Conservation (phyloP, 306 rosid genomes). For the Canavalia gladiata region DNA sequence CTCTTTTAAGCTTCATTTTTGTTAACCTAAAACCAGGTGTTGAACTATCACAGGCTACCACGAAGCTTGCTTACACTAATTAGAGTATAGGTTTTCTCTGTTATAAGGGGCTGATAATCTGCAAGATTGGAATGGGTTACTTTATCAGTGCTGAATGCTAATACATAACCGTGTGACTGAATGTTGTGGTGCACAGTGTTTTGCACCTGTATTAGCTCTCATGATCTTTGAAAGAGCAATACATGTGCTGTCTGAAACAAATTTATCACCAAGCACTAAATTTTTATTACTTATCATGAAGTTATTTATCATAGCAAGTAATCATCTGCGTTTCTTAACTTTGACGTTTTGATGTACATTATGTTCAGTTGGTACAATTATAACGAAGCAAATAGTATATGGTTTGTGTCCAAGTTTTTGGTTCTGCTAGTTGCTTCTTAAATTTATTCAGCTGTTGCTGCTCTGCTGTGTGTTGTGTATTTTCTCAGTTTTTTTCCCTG, state of each 20-base stretch:
- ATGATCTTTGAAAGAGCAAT: slow-evolving; percentile 15
- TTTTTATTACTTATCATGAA: slow-evolving; percentile 5
- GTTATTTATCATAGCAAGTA: slow-evolving; percentile 13
- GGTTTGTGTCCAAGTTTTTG: slow-evolving; percentile 19
- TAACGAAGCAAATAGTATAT: slow-evolving; percentile 33
- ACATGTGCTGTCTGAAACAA: slow-evolving; percentile 2
- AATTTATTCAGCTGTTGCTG: slow-evolving; percentile 9
- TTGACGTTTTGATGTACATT: slow-evolving; percentile 33
- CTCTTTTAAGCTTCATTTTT: slow-evolving; percentile 12
- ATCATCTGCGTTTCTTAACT: slow-evolving; percentile 2
- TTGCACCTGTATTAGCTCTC: background rate
- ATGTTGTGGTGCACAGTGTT: background rate
- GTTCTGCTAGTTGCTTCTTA: slow-evolving; percentile 13
- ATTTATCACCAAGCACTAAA: background rate
- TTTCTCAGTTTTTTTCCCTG: slow-evolving; percentile 5
- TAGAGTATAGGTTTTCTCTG: background rate
- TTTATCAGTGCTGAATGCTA: background rate
- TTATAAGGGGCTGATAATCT: slow-evolving; percentile 4
- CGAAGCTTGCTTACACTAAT: slow-evolving; percentile 16
- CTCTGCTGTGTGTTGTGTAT: slow-evolving; percentile 7
- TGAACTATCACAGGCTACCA: background rate
- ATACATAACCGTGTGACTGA: background rate
- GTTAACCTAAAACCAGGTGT: background rate
- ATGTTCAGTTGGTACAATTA: slow-evolving; percentile 32
- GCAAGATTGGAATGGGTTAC: slow-evolving; percentile 24